Base-by-base conservation (phyloP, 345 rosid species). In the Hypericum perforatum region DNA sequence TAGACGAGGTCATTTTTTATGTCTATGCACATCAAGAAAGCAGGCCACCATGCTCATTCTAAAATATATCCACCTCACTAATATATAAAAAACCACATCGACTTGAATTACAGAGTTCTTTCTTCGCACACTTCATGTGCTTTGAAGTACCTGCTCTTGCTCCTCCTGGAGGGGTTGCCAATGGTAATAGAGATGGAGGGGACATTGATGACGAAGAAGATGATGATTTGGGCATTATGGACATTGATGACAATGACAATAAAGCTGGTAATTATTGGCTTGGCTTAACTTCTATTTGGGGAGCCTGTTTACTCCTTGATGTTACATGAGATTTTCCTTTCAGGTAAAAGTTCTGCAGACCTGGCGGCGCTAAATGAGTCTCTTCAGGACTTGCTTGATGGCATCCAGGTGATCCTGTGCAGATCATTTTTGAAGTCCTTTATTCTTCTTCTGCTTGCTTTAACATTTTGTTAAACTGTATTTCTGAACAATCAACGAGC, bases 71-170 rank as follows among this genome's bases (percentile, higher is more conserved):
- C 32, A 22, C 32, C 32, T 22, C 32, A 22, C 32, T 22, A 1
- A 22, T 22, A 22, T 4, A 1, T 1, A 22, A 22, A 22, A 22
- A 22, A 22, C 32, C 32, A 22, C 32, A 1, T 22, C 70, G 68
- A 53, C 59, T 72, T 68, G 62, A 63, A 49, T 65, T 54, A 81
- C 85, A 94, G 99, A 94, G 99, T 74, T 89, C 97, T 45, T 94
- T 94, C 69, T 94, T 94, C 70, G 99, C 99, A 39, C 99, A 89
- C 72, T 88, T 94, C 72, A 84, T 94, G 99, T 94, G 99, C 85
- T 94, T 89, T 64, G 95, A 94, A 74, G 95, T 94, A 59, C 94
- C 97, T 60, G 82, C 94, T 29, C 95, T 94, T 71, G 89, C 75
- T 65, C 95, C 97, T 37, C 89, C 84, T 15, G 89, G 84, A 71